Base-by-base conservation (phyloP, 345 rosid genomes). In the Ailanthus altissimus region DNA sequence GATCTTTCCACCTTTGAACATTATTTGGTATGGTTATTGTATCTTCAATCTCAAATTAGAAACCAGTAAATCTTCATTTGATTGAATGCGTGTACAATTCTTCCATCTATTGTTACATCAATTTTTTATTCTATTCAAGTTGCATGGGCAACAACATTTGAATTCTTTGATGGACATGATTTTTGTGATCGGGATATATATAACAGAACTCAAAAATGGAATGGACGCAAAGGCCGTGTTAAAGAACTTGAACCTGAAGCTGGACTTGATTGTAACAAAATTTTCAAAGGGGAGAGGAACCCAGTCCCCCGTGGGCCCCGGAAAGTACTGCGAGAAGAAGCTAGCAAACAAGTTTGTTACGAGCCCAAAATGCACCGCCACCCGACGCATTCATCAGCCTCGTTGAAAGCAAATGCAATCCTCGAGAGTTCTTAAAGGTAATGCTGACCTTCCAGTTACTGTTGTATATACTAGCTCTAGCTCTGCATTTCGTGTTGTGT, bases 311-410 rank as follows among this genome's bases (percentile, higher is more conserved):
- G 51, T 32, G 14, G 66, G 54, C 47, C 36, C 63, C 26, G 20
- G 72, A 0, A 81, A 67, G 77, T 72, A 51, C 47, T 73, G 53
- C 5, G 70, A 43, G 77, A 83, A 81, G 84, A 72, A 74, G n/a
- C 67, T 60, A 12, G 74, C 72, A 6, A 42, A n/a, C 11, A 56
- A 38, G 50, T 18, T 16, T 7, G 77, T 15, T n/a, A 62, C 3
- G 45, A 50, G 42, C 38, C 71, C 56, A 0, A 72, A 67, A 42
- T 45, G 65, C 51, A 16, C 56, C 0, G 12, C 78, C 20, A 49
- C 73, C 0, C 49, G 51, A 8, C 78, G 77, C 46, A 83, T 83
- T 66, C 66, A 83, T 51, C 86, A 80, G 80, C 82, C 86, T 14
- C 82, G 86, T 42, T 83, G 82, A 83, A 50, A 15, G 72, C 56